Evolutionary conservation across 768 basidiomycete species (phyloP).

Genomic region (Cubamyces sp.): DNA sequence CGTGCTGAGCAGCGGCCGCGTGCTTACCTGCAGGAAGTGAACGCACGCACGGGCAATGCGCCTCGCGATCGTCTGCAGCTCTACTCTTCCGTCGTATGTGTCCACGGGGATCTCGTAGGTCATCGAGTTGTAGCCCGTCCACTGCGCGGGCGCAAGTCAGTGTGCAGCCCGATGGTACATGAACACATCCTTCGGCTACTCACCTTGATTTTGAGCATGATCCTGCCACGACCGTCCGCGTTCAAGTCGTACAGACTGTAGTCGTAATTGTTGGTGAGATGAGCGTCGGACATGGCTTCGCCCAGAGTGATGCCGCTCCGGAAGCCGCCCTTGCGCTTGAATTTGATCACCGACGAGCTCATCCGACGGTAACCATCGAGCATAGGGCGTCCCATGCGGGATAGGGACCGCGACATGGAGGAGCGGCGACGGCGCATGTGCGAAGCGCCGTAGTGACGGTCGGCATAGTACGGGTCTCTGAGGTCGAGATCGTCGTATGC

Average conservation of each 20-base stretch:
- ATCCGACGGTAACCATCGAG: constrained; percentile 51
- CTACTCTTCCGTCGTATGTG: constrained; percentile 64
- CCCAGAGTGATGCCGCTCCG: constrained; percentile 65
- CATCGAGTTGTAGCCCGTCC: constrained; percentile 70
- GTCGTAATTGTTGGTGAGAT: constrained; percentile 63
- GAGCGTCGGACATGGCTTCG: constrained; percentile 67
- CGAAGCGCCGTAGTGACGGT: constrained; percentile 12
- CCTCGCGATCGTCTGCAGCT: constrained; percentile 68
- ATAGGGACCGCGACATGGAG: constrained; percentile 44
- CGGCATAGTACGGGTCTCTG: constrained; percentile 54
- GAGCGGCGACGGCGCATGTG: constrained; percentile 42
- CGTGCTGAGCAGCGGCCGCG: constrained; percentile 1
- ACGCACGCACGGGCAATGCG: constrained; percentile 71
- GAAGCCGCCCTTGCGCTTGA: constrained; percentile 74
- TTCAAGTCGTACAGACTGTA: constrained; percentile 68
- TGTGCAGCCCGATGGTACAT: constrained; percentile 11
- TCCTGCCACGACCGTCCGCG: constrained; percentile 60
- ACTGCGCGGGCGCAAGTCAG: constrained; percentile 43
- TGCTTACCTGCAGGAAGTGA: constrained; percentile 70
- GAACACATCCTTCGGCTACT: constrained; percentile 27
- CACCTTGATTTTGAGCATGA: constrained; percentile 66
- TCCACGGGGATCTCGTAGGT: constrained; percentile 79
- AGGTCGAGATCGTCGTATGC: constrained; percentile 60
- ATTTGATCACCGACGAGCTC: constrained; percentile 61
- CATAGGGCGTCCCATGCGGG: constrained; percentile 22